Base-by-base conservation (phyloP, 228 moss, liverwort and hornwort species). In the Sphagnum fallax region DNA sequence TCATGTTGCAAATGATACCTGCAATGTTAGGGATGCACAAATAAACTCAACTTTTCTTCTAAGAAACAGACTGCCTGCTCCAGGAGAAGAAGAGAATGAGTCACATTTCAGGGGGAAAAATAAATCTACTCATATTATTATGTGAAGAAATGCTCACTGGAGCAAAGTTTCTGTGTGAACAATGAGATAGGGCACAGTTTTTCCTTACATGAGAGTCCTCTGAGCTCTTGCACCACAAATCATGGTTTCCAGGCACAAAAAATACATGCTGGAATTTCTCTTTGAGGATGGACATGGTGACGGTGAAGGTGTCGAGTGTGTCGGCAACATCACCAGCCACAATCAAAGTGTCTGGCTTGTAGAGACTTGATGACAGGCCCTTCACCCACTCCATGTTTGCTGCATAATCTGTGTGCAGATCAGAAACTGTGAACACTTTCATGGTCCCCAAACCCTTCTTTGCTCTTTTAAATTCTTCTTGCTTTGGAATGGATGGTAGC, bases 191-290 rank as follows among this genome's bases (percentile, higher is more conserved):
- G 32, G 32, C 32, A 32, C 32, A 32, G 32, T 32, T 32, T 32
- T 32, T 32, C 32, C 83, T 85, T 74, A 95, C 95, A 14, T 75
- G 73, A 49, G 67, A 49, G 12, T 84, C 92, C 76, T 92, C 88
- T 48, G 50, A 61, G 59, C 72, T 73, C 72, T 82, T 81, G 84
- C 95, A 95, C 95, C 95, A 95, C 16, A 95, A 76, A 74, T 95
- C 95, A 72, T 95, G 95, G 73, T 95, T 95, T 61, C 95, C 95
- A 60, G 83, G 78, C 58, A 95, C 95, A 55, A 89, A 95, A 70
- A 92, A 92, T 6, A 95, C 89, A 67, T 95, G 69, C 67, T 71
- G 76, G 52, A 95, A 95, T 68, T 88, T 90, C 18, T 79, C 80
- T 64, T 85, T 92, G 58, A 95, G 69, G 62, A 84, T 62, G 53